These are phyloP conservation scores for Penicillium canariense DNA, from an alignment of 495 filamentous ascomycete species.

Conservation along the genomic window DNA sequence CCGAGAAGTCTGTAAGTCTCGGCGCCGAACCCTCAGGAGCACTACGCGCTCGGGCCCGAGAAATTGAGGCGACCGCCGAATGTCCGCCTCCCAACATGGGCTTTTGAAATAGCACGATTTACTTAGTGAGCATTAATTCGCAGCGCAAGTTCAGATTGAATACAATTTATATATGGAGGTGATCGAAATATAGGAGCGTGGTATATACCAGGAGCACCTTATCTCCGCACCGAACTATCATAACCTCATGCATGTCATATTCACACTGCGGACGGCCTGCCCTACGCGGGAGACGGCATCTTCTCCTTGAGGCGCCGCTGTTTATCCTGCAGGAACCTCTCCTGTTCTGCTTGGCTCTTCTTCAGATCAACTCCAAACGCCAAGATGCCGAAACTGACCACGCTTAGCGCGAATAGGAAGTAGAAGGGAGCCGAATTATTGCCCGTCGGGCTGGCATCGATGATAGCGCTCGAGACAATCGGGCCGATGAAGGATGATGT, in stretches of 20 bases:
- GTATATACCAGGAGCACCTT: background rate
- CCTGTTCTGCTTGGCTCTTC: slow-evolving; percentile 59
- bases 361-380: slow-evolving; percentile 54
- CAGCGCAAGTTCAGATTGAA: too few species aligned
- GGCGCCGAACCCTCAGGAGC: background rate
- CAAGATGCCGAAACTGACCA: slow-evolving; percentile 52
- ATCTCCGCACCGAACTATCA: background rate
- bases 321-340: slow-evolving; percentile 28
- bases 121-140: too few species aligned
- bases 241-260: background rate
- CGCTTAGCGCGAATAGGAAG: slow-evolving; percentile 57
- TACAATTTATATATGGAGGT: too few species aligned
- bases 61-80: background rate
- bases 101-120: too few species aligned
- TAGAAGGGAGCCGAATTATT: slow-evolving; percentile 62
- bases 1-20: background rate
- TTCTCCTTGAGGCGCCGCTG: slow-evolving; percentile 9
- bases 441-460: slow-evolving; percentile 53
- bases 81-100: too few species aligned
- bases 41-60: background rate
- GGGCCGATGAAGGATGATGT: slow-evolving; percentile 63
- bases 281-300: slow-evolving; percentile 1
- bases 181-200: too few species aligned
- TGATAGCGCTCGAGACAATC: slow-evolving; percentile 62
- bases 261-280: background rate